phyloP scores from a whole-genome alignment of 129 eudicot species.

The Flaveria linearis region DNA sequence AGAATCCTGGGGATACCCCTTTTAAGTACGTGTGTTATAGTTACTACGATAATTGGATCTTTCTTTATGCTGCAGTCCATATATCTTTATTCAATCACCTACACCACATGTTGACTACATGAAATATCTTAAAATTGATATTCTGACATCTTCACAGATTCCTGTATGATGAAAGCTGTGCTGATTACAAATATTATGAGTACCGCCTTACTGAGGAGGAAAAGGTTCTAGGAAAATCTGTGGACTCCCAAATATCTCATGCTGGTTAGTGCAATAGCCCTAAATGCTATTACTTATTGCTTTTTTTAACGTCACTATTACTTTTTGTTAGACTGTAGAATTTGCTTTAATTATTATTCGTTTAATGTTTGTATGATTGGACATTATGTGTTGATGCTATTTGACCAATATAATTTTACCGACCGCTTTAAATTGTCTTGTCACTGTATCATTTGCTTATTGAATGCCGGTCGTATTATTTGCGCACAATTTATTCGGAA shows the following conservation, averaged over 20 bases:
- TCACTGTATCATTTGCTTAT: constrained; percentile 7
- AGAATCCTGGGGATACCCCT: constrained; percentile 95
- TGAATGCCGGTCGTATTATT: not conserved
- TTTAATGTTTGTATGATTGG: not conserved
- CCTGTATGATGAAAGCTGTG: constrained; percentile 76
- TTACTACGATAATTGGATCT: constrained; percentile 1
- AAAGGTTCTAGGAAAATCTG: constrained; percentile 54
- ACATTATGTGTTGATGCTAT: not conserved
- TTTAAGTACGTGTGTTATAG: constrained; percentile 60
- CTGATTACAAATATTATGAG: constrained; percentile 90
- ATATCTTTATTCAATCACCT: not conserved
- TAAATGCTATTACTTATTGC: not conserved
- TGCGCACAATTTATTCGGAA: not conserved
- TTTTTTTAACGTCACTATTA: not conserved
- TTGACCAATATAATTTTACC: not conserved
- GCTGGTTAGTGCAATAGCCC: constrained; percentile 48
- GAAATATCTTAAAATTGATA: constrained; percentile 4
- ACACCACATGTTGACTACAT: not conserved
- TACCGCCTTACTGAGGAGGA: constrained; percentile 78
- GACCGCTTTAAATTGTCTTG: not conserved
- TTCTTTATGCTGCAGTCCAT: not conserved
- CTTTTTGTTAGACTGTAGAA: not conserved
- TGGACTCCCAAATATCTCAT: constrained; percentile 45
- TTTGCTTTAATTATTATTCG: not conserved
- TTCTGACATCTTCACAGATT: constrained; percentile 54